phyloP scores from a whole-genome alignment of 2,329 filamentous ascomycete genomes.

The Grosmannia clavigera region DNA sequence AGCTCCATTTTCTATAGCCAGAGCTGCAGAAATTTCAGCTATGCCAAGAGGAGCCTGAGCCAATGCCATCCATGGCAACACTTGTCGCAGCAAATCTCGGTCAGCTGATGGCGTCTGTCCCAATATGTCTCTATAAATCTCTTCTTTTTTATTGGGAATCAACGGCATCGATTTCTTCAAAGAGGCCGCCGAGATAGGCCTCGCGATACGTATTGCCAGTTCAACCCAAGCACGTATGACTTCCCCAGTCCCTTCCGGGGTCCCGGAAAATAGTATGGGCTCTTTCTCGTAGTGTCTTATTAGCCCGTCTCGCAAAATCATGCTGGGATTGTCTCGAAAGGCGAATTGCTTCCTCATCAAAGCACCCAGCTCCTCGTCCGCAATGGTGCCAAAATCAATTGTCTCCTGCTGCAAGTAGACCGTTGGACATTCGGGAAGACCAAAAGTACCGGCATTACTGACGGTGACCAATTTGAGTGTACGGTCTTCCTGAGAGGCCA shows the following conservation, averaged over 20 bases:
- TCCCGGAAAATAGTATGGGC: too few relatives aligned
- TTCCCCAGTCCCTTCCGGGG: neutral
- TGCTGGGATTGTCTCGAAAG: too few relatives aligned
- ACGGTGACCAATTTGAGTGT: neutral
- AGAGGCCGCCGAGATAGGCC: neutral
- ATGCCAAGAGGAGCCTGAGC: neutral
- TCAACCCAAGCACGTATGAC: neutral
- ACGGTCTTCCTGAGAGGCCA: neutral
- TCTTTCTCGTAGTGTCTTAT: neutral
- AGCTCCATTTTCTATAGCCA: neutral
- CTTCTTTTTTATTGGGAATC: neutral
- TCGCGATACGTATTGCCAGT: neutral
- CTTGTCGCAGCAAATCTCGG: neutral
- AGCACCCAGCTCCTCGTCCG: too few relatives aligned
- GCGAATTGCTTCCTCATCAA: too few relatives aligned
- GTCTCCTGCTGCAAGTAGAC: too few relatives aligned
- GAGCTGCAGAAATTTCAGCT: neutral
- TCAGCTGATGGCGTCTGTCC: neutral
- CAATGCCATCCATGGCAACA: neutral
- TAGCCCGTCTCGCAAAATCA: neutral
- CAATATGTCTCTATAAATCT: neutral
- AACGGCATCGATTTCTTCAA: neutral
- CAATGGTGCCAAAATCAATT: too few relatives aligned
- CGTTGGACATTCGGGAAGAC: too few relatives aligned
- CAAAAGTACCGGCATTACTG: neutral